These are phyloP conservation scores for Ceratobasidium sp. DNA, from an alignment of 1,284 basidiomycete species.

Conservation along the genomic window DNA sequence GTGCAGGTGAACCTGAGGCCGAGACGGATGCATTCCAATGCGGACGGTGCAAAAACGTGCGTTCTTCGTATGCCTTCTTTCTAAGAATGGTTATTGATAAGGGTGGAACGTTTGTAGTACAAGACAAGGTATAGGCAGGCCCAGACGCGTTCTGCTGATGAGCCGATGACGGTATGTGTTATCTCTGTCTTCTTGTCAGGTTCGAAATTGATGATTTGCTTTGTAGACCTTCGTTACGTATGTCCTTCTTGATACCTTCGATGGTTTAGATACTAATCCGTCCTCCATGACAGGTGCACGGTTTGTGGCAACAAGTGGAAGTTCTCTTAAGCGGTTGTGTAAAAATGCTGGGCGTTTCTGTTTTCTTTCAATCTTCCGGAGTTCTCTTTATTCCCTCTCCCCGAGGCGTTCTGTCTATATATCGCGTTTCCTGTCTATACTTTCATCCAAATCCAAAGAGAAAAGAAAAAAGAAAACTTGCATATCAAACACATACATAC, in stretches of 20 bases:
- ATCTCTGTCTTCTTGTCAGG: constrained; percentile 48
- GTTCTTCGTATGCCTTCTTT: constrained; percentile 46
- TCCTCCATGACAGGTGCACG: constrained; percentile 62
- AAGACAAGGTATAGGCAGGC: constrained; percentile 95
- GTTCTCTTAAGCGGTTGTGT: constrained; percentile 65
- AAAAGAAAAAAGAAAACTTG: constrained; percentile 7
- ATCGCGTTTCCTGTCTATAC: background rate
- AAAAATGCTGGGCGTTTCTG: background rate
- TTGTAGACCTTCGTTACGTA: constrained; percentile 73
- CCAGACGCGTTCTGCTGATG: constrained; percentile 94
- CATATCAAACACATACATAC: constrained; percentile 18
- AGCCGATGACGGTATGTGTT: constrained; percentile 90
- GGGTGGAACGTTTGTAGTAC: constrained; percentile 62
- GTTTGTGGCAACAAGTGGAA: constrained; percentile 79
- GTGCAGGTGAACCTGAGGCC: constrained; percentile 89
- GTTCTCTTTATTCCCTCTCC: constrained; percentile 17
- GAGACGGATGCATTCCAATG: constrained; percentile 99
- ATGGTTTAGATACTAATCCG: constrained; percentile 24
- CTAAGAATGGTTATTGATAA: background rate
- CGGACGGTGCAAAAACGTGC: constrained; percentile 86
- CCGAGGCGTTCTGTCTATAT: constrained; percentile 6
- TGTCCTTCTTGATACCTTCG: constrained; percentile 52
- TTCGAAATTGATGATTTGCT: constrained; percentile 16
- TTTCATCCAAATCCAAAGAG: background rate
- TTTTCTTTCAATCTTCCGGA: background rate